Evolutionary conservation across 2,329 filamentous ascomycete genomes (phyloP).

Genomic region (Mariannaea sp.): DNA sequence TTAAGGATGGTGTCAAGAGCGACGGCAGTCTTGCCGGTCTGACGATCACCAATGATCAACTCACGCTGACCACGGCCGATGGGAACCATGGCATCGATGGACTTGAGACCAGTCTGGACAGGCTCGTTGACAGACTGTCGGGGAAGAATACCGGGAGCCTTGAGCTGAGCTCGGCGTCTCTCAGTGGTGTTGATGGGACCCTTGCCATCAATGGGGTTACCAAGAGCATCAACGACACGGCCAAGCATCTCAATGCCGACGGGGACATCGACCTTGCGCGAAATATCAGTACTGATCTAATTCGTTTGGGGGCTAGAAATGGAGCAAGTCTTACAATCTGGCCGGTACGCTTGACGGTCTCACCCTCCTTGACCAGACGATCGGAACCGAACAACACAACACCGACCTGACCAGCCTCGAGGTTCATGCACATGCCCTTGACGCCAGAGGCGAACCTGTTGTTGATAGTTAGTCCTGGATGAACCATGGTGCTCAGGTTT

Average conservation of each 20-base stretch:
- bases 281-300: slow-evolving; percentile 5
- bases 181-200: slow-evolving; percentile 90
- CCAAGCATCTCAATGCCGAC: slow-evolving; percentile 92
- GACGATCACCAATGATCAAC: slow-evolving; percentile 99
- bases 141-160: slow-evolving; percentile 97
- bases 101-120: slow-evolving; percentile 99
- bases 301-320: background rate
- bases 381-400: slow-evolving; percentile 99
- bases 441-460: slow-evolving; percentile 96
- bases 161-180: slow-evolving; percentile 96
- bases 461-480: slow-evolving; percentile 27
- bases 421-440: slow-evolving; percentile 99
- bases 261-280: slow-evolving; percentile 86
- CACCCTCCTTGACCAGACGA: slow-evolving; percentile 99
- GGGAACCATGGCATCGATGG: slow-evolving; percentile 98
- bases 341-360: slow-evolving; percentile 99
- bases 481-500: slow-evolving; percentile 12
- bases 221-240: slow-evolving; percentile 97
- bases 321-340: slow-evolving; percentile 78
- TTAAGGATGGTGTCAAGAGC: slow-evolving; percentile 98
- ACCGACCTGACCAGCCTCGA: slow-evolving; percentile 99
- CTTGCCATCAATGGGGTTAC: slow-evolving; percentile 99
- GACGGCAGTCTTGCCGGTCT: slow-evolving; percentile 99
- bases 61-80: slow-evolving; percentile 99
- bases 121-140: slow-evolving; percentile 97